A percentile compares a stretch with the other conserved stretches of the same genome.
Conservation (phyloP, 768 basidiomycete genomes). For the Podaxis sp. region DNA sequence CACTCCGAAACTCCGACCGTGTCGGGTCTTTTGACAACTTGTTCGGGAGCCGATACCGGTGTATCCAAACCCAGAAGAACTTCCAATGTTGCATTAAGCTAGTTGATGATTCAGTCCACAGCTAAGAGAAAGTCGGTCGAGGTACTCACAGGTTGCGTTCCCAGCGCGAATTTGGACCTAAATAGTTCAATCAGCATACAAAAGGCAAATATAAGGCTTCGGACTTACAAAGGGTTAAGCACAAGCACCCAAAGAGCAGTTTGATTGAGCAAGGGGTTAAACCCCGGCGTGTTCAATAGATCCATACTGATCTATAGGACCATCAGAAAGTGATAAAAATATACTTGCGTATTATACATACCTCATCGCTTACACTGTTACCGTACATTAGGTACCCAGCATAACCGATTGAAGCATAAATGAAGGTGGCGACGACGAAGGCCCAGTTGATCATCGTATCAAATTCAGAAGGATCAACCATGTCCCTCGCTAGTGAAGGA, state of each 20-base stretch:
- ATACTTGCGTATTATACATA: conserved; percentile 29
- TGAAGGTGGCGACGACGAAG: conserved; percentile 71
- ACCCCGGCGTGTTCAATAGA: conserved; percentile 70
- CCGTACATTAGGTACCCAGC: conserved; percentile 95
- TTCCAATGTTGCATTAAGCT: conserved; percentile 85
- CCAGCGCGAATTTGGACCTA: conserved; percentile 87
- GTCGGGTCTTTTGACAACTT: conserved; percentile 35
- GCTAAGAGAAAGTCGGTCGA: neutral
- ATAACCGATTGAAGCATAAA: conserved; percentile 69
- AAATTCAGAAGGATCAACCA: conserved; percentile 81
- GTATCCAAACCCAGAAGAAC: conserved; percentile 68
- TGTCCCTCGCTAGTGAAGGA: conserved; percentile 87
- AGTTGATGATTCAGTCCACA: conserved; percentile 2
- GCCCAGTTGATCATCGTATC: conserved; percentile 82
- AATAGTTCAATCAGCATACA: neutral
- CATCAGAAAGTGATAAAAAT: neutral
- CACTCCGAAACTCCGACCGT: conserved; percentile 26
- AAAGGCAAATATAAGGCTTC: conserved; percentile 15
- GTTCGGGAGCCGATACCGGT: conserved; percentile 36
- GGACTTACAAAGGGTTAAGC: conserved; percentile 65
- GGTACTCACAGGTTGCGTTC: conserved; percentile 69
- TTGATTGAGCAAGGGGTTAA: conserved; percentile 68
- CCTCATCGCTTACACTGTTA: conserved; percentile 75
- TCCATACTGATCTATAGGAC: conserved; percentile 76
- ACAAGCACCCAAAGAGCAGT: conserved; percentile 87